Evolutionary conservation across 2,329 filamentous ascomycete genomes (phyloP).

Genomic region (Beauveria brongniartii): DNA sequence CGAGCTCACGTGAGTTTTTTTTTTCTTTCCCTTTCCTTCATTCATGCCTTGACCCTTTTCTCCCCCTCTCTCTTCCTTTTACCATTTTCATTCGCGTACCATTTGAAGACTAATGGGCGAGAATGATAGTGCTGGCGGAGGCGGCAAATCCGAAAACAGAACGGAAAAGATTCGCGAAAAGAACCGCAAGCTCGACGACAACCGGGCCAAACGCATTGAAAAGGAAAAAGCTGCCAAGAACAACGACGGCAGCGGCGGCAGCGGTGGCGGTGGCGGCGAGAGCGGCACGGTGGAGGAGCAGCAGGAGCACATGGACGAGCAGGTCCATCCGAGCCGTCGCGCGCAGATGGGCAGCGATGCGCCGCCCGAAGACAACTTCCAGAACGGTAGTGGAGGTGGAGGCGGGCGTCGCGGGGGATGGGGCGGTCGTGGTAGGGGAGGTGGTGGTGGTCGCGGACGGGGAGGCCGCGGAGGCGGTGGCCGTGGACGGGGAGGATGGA

Average conservation of each 20-base stretch:
- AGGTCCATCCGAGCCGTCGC: conserved; percentile 46
- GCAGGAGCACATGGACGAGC: conserved; percentile 24
- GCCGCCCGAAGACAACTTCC: conserved; percentile 13
- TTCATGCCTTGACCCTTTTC: too few species aligned
- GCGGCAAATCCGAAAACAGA: conserved; percentile 65
- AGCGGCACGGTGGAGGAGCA: conserved; percentile 18
- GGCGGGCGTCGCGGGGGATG: conserved; percentile 4
- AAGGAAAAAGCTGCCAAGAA: conserved; percentile 34
- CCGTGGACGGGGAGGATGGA: background rate
- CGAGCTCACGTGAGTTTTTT: conserved; percentile 65
- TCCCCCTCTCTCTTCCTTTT: too few species aligned
- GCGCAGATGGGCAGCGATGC: conserved; percentile 18
- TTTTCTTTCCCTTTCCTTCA: too few species aligned
- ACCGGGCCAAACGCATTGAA: conserved; percentile 41
- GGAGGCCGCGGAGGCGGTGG: conserved; percentile 4
- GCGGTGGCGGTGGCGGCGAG: conserved; percentile 13
- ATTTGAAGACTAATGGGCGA: too few species aligned
- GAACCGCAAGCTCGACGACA: conserved; percentile 75
- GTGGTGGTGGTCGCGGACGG: conserved; percentile 3
- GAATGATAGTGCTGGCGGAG: conserved; percentile 61
- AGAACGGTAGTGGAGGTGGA: background rate
- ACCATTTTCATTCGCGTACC: too few species aligned
- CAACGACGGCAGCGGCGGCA: conserved; percentile 20
- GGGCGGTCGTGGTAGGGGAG: background rate
- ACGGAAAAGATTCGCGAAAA: conserved; percentile 74